Percentiles rank a stretch among this genome's conserved stretches.
Conservation (phyloP, 495 filamentous ascomycete genomes). For the Xylaria acuta region DNA sequence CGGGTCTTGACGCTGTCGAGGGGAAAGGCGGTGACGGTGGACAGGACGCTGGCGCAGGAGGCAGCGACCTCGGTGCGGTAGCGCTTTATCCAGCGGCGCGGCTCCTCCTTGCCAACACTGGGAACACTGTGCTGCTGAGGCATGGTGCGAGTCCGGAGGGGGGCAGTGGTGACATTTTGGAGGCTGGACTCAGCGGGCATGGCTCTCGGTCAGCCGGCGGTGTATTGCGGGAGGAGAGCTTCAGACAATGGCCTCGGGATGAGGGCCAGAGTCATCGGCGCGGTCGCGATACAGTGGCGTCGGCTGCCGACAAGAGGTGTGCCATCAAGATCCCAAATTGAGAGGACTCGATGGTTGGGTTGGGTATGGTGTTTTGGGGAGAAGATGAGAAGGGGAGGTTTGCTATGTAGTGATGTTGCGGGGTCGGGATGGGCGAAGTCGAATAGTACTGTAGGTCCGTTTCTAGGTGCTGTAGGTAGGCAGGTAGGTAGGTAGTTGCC, state of each 20-base stretch:
- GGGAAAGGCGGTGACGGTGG: constrained; percentile 76
- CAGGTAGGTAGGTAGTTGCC: not conserved
- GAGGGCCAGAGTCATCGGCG: constrained; percentile 62
- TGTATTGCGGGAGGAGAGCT: constrained; percentile 43
- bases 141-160: constrained; percentile 53
- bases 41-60: constrained; percentile 73
- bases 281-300: constrained; percentile 61
- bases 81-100: constrained; percentile 69
- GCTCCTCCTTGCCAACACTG: constrained; percentile 50
- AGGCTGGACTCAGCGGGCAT: constrained; percentile 59
- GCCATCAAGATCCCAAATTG: constrained; percentile 63
- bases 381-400: constrained; percentile 17
- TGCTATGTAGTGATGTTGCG: constrained; percentile 23
- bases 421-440: constrained; percentile 17
- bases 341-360: constrained; percentile 39
- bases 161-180: constrained; percentile 49
- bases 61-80: constrained; percentile 84
- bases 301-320: constrained; percentile 58
- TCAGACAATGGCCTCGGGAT: constrained; percentile 56
- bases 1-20: constrained; percentile 86
- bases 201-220: constrained; percentile 40
- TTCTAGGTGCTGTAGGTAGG: no score
- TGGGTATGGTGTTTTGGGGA: constrained; percentile 21
- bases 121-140: constrained; percentile 47
- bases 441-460: constrained; percentile 3